A percentile compares a stretch with the other conserved stretches of the same genome.
Conservation (phyloP, 306 rosid species). For the Sphenostylis stenocarpa region DNA sequence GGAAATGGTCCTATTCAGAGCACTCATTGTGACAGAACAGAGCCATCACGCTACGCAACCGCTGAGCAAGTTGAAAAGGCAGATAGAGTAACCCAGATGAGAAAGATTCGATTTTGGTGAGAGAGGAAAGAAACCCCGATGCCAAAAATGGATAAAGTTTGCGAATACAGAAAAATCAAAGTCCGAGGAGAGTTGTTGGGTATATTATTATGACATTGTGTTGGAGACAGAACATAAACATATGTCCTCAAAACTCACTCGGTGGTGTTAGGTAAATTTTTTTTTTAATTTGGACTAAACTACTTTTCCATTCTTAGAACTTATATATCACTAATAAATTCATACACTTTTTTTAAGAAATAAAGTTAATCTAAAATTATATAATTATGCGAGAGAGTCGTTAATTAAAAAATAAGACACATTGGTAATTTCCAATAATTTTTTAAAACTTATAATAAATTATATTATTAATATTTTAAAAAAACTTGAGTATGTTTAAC, state of each 20-base stretch:
- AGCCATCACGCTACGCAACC: slow-evolving; percentile 35
- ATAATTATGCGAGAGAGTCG: background rate
- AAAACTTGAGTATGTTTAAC: no score
- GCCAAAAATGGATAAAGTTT: slow-evolving; percentile 20
- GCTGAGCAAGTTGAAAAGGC: slow-evolving; percentile 6
- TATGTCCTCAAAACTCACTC: background rate
- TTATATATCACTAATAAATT: no score
- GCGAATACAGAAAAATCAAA: background rate
- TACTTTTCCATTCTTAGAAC: background rate
- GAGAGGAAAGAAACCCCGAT: slow-evolving; percentile 34
- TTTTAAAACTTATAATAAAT: background rate
- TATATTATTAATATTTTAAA: no score
- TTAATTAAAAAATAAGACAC: no score
- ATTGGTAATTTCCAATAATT: no score
- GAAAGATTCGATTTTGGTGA: slow-evolving; percentile 40
- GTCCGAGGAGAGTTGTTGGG: slow-evolving; percentile 6
- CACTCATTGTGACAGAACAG: slow-evolving; percentile 45
- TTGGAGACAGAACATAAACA: slow-evolving; percentile 10
- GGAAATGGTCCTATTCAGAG: slow-evolving; percentile 48
- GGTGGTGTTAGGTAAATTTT: background rate
- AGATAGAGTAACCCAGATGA: slow-evolving; percentile 27
- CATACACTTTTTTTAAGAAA: background rate
- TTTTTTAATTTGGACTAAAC: background rate
- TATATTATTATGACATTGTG: background rate
- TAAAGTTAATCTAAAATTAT: no score